Base-by-base conservation (phyloP, 257 asterid species). In the Rubia yunnanensis region DNA sequence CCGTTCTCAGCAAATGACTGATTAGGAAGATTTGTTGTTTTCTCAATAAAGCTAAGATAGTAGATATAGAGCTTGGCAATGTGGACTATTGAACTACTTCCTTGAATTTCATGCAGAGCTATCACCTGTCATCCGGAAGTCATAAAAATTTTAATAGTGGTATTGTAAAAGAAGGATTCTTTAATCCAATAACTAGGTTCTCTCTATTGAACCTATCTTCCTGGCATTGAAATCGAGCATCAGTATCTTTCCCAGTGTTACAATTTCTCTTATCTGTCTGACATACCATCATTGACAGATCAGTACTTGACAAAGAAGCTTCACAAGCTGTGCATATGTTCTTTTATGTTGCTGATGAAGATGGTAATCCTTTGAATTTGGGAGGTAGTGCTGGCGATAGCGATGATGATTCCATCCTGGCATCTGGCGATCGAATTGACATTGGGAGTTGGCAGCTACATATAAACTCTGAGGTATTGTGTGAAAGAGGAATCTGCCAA, bases 331-430 rank as follows among this genome's bases (percentile, higher is more conserved):
- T 78, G 72, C 97, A 94, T 78, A 74, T 90, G 67, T 94, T 90
- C 89, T 94, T 94, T 80, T 94, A 94, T 75, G 75, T 94, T 84
- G 97, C 88, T 66, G 99, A 94, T 83, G 99, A 94, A 83, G 81
- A 81, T 66, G 95, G 87, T 70, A 73, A 46, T 75, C 69, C 91
- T 78, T 73, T 94, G 46, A 77, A 77, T 70, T 82, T 88, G 74
- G 96, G 94, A 48, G 68, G 80, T 63, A 77, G 81, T 62, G 73
- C 71, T 72, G 65, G 69, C 56, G 82, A 75, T 73, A 52, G 70
- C 56, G 79, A 85, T 15, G 84, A 77, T 41, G 80, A 81, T 65
- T 75, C 77, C 66, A 49, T 80, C 73, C 73, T 94, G 67, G 95
- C 95, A 0, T 77, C 82, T 64, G 97, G 96, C 67, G 79, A 89